Evolutionary conservation across 2,329 filamentous ascomycete species (phyloP).

Genomic region (Neocucurbitaria cava): DNA sequence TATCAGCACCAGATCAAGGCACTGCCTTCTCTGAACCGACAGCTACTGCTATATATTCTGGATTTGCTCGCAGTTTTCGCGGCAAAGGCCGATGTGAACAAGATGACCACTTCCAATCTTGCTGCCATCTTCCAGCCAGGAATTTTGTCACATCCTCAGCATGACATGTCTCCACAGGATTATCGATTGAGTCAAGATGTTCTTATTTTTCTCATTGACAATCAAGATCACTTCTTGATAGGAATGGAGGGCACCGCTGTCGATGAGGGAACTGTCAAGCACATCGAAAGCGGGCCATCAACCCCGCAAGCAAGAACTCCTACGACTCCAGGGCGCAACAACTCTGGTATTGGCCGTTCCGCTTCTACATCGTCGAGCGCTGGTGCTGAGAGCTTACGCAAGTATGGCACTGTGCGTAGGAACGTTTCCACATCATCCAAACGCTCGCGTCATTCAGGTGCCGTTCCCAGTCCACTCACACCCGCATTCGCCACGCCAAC

Average conservation of each 20-base stretch:
- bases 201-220: conserved; percentile 96
- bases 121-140: conserved; percentile 98
- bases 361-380: conserved; percentile 74
- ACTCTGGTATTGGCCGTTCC: conserved; percentile 72
- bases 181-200: conserved; percentile 97
- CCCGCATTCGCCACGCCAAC: conserved; percentile 47
- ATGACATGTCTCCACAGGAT: conserved; percentile 94
- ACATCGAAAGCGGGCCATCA: conserved; percentile 72
- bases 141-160: conserved; percentile 88
- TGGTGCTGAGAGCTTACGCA: conserved; percentile 84
- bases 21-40: conserved; percentile 88
- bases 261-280: conserved; percentile 77
- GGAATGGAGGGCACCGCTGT: conserved; percentile 99
- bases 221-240: conserved; percentile 97
- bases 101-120: conserved; percentile 94
- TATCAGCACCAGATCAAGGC: conserved; percentile 94
- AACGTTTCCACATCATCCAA: conserved; percentile 95
- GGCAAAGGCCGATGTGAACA: conserved; percentile 93
- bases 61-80: conserved; percentile 96
- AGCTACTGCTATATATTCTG: conserved; percentile 92
- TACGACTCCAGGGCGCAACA: conserved; percentile 57
- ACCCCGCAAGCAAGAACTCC: conserved; percentile 59
- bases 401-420: conserved; percentile 78
- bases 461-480: conserved; percentile 67
- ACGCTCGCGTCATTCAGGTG: conserved; percentile 77